Conservation (phyloP, 768 basidiomycete species). For the Suillus alpinus region DNA sequence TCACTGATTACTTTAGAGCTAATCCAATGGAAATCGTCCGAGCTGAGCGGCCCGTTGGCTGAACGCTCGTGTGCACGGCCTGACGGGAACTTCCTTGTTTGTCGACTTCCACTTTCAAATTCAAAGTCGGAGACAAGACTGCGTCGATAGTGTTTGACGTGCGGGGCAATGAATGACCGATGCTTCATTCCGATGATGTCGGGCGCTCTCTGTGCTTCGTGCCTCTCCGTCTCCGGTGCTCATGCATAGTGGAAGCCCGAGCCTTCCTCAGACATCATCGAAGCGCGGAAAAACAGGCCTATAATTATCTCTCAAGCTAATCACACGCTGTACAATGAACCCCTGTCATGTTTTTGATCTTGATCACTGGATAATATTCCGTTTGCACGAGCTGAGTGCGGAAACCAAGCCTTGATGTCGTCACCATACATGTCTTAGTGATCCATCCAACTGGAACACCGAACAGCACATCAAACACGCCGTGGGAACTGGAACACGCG, state of each 20-base stretch:
- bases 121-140: neutral
- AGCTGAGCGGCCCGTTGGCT: too few species aligned
- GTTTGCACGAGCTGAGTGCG: neutral
- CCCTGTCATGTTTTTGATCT: neutral
- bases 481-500: slow-evolving; percentile 21
- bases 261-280: neutral
- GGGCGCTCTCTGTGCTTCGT: neutral
- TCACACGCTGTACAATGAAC: neutral
- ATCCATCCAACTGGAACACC: neutral
- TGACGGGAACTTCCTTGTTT: neutral
- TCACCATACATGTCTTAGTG: neutral
- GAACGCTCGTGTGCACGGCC: neutral
- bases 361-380: neutral
- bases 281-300: neutral
- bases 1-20: neutral
- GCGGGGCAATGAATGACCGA: neutral
- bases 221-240: neutral
- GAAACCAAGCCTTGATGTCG: neutral
- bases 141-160: neutral
- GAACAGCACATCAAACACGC: neutral
- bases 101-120: neutral
- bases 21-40: neutral
- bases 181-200: neutral
- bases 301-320: neutral
- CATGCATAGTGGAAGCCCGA: neutral